A percentile compares a stretch with the other conserved stretches of the same genome.
Conservation (phyloP, 1,284 basidiomycete genomes). For the Coniferiporia sulphurascens region DNA sequence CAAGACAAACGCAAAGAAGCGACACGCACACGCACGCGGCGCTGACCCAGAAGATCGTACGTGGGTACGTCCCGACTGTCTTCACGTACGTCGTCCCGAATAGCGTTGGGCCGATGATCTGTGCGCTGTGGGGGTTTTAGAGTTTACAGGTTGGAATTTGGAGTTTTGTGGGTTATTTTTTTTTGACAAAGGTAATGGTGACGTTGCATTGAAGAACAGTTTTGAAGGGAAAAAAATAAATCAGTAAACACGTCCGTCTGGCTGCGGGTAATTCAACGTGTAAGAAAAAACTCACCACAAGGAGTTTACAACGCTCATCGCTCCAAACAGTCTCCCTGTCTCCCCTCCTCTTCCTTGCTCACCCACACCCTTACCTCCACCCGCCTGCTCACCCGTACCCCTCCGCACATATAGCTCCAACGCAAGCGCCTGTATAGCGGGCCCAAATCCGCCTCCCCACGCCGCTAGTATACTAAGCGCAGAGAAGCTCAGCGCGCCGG, state of each 20-base stretch:
- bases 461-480: slow-evolving; percentile 41
- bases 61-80: slow-evolving; percentile 55
- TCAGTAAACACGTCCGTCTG: background rate
- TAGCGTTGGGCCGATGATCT: slow-evolving; percentile 53
- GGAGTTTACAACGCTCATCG: slow-evolving; percentile 62
- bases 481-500: slow-evolving; percentile 42
- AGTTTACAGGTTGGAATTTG: too few relatives aligned
- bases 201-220: too few relatives aligned
- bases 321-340: slow-evolving; percentile 65
- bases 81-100: slow-evolving; percentile 57
- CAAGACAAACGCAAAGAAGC: slow-evolving; percentile 34
- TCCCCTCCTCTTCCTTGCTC: slow-evolving; percentile 29
- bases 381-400: too few relatives aligned
- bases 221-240: too few relatives aligned
- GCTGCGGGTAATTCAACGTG: background rate
- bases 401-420: slow-evolving; percentile 51
- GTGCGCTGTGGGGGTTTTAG: slow-evolving; percentile 31
- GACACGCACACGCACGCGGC: slow-evolving; percentile 34
- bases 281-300: slow-evolving; percentile 40
- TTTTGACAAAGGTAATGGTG: too few relatives aligned
- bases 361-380: too few relatives aligned
- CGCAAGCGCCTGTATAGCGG: slow-evolving; percentile 62
- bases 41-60: slow-evolving; percentile 50
- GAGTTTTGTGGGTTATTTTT: too few relatives aligned
- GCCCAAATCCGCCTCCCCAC: slow-evolving; percentile 55